Base-by-base conservation (phyloP, 1,139 yeast genomes). In the Arxiozyma slooffiae region DNA sequence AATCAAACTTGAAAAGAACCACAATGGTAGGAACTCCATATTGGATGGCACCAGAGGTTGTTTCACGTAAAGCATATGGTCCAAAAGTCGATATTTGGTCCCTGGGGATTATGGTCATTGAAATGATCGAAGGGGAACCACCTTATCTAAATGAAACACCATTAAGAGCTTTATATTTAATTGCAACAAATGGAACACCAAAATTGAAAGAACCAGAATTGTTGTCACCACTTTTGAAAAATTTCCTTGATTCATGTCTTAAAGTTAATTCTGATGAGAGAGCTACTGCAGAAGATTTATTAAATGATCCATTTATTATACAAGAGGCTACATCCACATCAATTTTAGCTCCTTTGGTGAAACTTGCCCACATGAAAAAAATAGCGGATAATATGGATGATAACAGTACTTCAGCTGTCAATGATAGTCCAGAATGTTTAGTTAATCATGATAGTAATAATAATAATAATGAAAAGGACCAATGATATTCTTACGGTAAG, bases 31-130 rank as follows among this genome's bases (percentile, higher is more conserved):
- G 98, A n/a, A 92, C 98, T 0, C 98, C 98, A 5, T 92, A 92
- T 67, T 92, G 98, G 98, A 92, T 92, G 98, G 98, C 98, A 0
- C 98, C 98, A 1, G 98, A 92, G 69, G 96, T 92, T 52, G 96
- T 92, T 21, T 81, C 89, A 9, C 76, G 96, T 57, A 89, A 90
- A 65, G 96, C 89, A 61, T 92, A 92, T 67, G 98, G 97, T 1
- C 95, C 97, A 41, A 90, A 94, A 69, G 96, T 92, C 51, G 98
- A 92, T 69, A 84, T 94, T 48, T 92, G 98, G 98, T 87, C 96
- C 14, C 72, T 92, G 57, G 98, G 98, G 57, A 92, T 92, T 58
- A 92, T 92, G 98, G 82, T 90, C 20, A 89, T 92, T 63, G 98
- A 92, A 69, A 92, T 92, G 98, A 87, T 92, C 58, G 97, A 92